These are phyloP conservation scores for Rutstroemia sp. DNA, from an alignment of 2,329 filamentous ascomycete species.

Conservation along the genomic window DNA sequence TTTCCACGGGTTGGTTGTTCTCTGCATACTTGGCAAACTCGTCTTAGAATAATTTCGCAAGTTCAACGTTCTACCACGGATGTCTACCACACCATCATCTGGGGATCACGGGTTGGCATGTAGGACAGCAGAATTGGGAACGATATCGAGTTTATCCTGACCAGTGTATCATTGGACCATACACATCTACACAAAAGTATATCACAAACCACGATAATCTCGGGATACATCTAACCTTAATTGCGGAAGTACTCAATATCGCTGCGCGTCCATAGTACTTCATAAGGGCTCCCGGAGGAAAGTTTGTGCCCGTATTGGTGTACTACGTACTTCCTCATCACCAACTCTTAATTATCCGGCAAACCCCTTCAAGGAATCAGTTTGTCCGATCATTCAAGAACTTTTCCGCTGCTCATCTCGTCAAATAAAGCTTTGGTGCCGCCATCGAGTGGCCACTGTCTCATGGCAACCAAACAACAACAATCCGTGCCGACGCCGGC, in stretches of 20 bases:
- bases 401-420: neutral
- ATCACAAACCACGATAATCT: neutral
- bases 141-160: conserved; percentile 17
- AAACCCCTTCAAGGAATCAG: neutral
- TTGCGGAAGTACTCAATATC: neutral
- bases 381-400: neutral
- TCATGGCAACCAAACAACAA: conserved; percentile 39
- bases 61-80: conserved; percentile 11
- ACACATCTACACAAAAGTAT: neutral
- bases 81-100: conserved; percentile 15
- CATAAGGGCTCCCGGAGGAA: neutral
- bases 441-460: neutral
- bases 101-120: conserved; percentile 21
- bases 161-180: conserved; percentile 5
- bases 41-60: conserved; percentile 3
- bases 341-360: neutral
- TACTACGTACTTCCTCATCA: neutral
- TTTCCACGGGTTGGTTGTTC: too few species aligned
- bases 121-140: conserved; percentile 16
- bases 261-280: neutral
- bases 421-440: neutral
- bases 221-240: neutral
- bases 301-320: neutral
- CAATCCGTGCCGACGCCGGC: conserved; percentile 45
- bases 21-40: neutral